Conservation (phyloP, 2,329 filamentous ascomycete genomes). For the Aspergillus brasiliensis region DNA sequence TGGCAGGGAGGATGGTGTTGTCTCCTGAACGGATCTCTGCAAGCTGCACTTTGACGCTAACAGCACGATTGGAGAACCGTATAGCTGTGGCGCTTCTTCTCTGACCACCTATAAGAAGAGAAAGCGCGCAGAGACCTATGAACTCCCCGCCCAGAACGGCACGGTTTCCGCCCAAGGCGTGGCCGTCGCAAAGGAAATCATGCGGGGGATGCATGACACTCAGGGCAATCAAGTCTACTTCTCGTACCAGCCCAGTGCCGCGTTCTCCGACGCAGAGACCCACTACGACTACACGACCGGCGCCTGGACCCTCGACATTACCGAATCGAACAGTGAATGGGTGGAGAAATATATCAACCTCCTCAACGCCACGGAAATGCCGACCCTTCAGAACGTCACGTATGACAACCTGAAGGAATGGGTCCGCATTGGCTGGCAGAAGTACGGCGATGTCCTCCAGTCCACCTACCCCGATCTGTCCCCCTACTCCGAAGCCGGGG, state of each 20-base stretch:
- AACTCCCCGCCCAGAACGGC: conserved; percentile 34
- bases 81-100: conserved; percentile 43
- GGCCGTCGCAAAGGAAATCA: conserved; percentile 39
- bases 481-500: conserved; percentile 52
- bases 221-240: conserved; percentile 47
- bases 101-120: conserved; percentile 30
- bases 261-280: conserved; percentile 29
- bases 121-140: conserved; percentile 25
- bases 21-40: conserved; percentile 54
- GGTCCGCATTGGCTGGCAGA: conserved; percentile 53
- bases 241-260: conserved; percentile 31
- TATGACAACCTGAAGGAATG: conserved; percentile 59
- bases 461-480: conserved; percentile 58
- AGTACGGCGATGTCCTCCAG: conserved; percentile 55
- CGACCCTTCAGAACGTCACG: conserved; percentile 50
- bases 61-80: conserved; percentile 51
- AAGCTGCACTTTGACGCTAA: conserved; percentile 50
- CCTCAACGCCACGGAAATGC: conserved; percentile 39
- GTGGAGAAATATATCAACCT: conserved; percentile 33
- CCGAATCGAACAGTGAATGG: conserved; percentile 43
- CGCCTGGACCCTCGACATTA: conserved; percentile 33
- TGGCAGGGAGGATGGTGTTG: conserved; percentile 56
- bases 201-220: conserved; percentile 45
- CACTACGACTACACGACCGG: conserved; percentile 30
- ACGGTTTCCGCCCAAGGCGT: conserved; percentile 31